Base-by-base conservation (phyloP, 129 eudicot genomes). In the Daucus carota region DNA sequence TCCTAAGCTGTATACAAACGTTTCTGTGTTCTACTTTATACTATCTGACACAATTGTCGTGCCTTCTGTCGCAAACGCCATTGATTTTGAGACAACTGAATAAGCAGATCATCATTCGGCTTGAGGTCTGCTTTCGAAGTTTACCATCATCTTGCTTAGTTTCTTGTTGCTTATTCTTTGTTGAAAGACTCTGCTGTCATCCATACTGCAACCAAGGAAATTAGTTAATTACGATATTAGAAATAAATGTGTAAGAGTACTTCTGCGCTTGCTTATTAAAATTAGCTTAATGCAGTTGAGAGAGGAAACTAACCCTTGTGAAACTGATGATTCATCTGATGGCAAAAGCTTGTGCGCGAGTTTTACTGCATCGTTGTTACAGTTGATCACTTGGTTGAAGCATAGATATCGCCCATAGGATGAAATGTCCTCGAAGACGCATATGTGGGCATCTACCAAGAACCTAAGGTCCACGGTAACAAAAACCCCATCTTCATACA, bases 91-190 rank as follows among this genome's bases (percentile, higher is more conserved):
- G 11, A 28, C 29, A 40, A 17, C 77, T 45, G 57, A 9, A 24
- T 42, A 22, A 26, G 12, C 38, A 26, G 40, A 38, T 59, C 40
- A 40, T 75, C 72, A 75, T 40, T 71, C 59, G 28, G 44, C 43
- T 20, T 54, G 75, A 63, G 66, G 44, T 50, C 74, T 65, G 71
- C 73, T 60, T 47, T 88, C 92, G 74, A 88, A 93, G 72, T 87
- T 84, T 68, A 88, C 83, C 91, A 93, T 85, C 44, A 90, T 75
- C 74, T 90, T 87, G 82, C 75, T 87, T 75, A 93, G 73, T 84
- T 93, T 93, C 85, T 90, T 89, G 87, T 90, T 90, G 89, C 92
- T 90, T 72, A 93, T 83, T 74, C 86, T 87, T 82, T 88, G 92
- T 75, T 79, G 76, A 60, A 84, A 67, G 74, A 79, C 82, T 66